phyloP scores from a whole-genome alignment of 2,329 filamentous ascomycete genomes.

The Colletotrichum eremochloae region DNA sequence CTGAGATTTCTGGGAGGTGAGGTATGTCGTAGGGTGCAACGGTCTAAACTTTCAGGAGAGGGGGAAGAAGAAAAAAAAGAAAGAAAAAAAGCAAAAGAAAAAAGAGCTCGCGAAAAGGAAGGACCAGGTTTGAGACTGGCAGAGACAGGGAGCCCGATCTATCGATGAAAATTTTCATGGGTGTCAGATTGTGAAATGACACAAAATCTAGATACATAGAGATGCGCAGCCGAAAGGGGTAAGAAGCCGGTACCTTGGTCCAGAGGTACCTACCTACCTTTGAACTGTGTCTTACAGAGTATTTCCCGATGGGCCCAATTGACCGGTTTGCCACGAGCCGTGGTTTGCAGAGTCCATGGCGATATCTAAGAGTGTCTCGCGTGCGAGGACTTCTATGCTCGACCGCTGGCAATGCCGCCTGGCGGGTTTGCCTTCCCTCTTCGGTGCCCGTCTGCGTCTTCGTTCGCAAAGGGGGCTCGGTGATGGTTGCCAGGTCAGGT shows the following conservation, averaged over 20 bases:
- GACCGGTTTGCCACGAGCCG: slow-evolving; percentile 12
- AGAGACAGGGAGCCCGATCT: slow-evolving; percentile 22
- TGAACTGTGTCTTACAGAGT: background rate
- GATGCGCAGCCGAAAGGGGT: background rate
- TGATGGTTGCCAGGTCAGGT: slow-evolving; percentile 19
- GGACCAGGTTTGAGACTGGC: background rate
- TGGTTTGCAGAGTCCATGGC: background rate
- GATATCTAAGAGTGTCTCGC: slow-evolving; percentile 21
- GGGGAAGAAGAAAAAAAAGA: background rate
- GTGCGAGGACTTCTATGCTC: slow-evolving; percentile 1
- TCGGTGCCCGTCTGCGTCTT: background rate
- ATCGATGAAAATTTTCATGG: slow-evolving; percentile 22
- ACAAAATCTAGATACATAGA: background rate
- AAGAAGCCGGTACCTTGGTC: background rate
- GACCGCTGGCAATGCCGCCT: background rate
- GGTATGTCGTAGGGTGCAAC: slow-evolving; percentile 18
- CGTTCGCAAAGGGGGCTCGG: background rate
- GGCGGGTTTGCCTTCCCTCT: background rate
- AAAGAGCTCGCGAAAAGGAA: slow-evolving; percentile 10
- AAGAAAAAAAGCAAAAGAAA: background rate
- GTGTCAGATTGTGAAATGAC: slow-evolving; percentile 6
- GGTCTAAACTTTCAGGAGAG: slow-evolving; percentile 2
- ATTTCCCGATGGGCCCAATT: slow-evolving; percentile 25
- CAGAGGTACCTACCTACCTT: background rate
- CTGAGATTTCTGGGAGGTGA: slow-evolving; percentile 5